phyloP scores from a whole-genome alignment of 2,329 filamentous ascomycete genomes.

The Penicillium nordicum region DNA sequence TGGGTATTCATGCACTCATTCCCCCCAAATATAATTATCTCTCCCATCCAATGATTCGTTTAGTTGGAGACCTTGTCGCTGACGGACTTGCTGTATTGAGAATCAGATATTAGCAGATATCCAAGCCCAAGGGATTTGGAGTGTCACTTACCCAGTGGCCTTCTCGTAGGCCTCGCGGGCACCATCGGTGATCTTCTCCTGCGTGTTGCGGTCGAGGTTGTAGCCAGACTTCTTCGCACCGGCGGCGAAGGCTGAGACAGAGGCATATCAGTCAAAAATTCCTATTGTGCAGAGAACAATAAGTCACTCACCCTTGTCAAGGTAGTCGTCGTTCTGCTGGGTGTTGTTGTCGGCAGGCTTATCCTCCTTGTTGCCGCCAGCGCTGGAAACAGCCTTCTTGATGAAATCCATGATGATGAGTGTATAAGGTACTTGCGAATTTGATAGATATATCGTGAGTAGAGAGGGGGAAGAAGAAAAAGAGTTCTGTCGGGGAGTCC shows the following conservation, averaged over 20 bases:
- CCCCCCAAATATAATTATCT: neutral
- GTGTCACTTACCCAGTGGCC: neutral
- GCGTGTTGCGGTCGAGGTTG: neutral
- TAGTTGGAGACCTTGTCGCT: slow-evolving; percentile 5
- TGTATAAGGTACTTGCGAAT: neutral
- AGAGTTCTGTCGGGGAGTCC: neutral
- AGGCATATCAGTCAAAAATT: neutral
- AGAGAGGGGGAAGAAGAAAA: neutral
- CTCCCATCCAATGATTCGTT: neutral
- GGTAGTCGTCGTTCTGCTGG: slow-evolving; percentile 5
- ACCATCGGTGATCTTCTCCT: slow-evolving; percentile 8
- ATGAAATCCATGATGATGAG: slow-evolving; percentile 3
- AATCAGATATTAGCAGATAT: neutral
- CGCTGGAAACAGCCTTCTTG: slow-evolving; percentile 1
- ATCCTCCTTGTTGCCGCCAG: neutral
- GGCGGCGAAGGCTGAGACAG: neutral
- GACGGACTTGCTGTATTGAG: neutral
- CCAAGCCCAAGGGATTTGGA: neutral
- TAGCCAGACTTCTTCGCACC: slow-evolving; percentile 3
- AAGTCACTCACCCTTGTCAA: slow-evolving; percentile 1
- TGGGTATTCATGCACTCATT: slow-evolving; percentile 1
- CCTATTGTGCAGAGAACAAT: too few species aligned
- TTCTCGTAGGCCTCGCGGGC: slow-evolving; percentile 2
- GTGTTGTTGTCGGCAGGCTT: neutral
- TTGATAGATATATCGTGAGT: neutral